phyloP scores from a whole-genome alignment of 225 moss, liverwort and hornwort genomes.

The Pleurozium schreberi region DNA sequence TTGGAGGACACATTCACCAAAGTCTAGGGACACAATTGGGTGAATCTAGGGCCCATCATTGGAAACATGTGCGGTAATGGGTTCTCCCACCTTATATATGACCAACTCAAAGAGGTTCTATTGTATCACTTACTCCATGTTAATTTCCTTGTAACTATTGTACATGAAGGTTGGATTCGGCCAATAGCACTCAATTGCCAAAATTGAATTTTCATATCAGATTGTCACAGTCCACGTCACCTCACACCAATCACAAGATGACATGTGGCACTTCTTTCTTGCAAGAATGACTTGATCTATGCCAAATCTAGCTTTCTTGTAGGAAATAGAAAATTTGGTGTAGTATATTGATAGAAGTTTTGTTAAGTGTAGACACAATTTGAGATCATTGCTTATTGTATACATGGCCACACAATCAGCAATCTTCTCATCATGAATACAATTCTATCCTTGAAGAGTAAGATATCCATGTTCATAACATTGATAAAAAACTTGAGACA shows the following conservation, averaged over 20 bases:
- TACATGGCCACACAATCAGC: accelerated
- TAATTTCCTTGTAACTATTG: not conserved
- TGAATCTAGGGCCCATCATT: too few species aligned
- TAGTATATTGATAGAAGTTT: too few species aligned
- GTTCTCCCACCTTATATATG: too few species aligned
- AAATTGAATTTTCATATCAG: not conserved
- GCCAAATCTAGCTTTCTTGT: accelerated
- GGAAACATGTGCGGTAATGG: too few species aligned
- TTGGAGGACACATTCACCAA: too few species aligned
- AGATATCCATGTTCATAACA: not conserved
- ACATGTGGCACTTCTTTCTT: not conserved
- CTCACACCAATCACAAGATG: not conserved
- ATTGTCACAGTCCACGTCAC: not conserved
- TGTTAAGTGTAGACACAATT: not conserved
- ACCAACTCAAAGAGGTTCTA: too few species aligned
- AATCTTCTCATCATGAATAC: not conserved
- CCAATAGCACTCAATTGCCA: accelerated
- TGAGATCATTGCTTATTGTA: not conserved
- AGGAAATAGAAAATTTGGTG: not conserved
- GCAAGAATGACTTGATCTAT: not conserved
- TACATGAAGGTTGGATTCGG: not conserved
- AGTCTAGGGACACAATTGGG: too few species aligned
- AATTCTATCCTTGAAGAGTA: not conserved
- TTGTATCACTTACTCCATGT: too few species aligned
- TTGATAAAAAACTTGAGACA: too few species aligned